phyloP scores from a whole-genome alignment of 1,284 basidiomycete genomes.

The Testicularia cyperi region DNA sequence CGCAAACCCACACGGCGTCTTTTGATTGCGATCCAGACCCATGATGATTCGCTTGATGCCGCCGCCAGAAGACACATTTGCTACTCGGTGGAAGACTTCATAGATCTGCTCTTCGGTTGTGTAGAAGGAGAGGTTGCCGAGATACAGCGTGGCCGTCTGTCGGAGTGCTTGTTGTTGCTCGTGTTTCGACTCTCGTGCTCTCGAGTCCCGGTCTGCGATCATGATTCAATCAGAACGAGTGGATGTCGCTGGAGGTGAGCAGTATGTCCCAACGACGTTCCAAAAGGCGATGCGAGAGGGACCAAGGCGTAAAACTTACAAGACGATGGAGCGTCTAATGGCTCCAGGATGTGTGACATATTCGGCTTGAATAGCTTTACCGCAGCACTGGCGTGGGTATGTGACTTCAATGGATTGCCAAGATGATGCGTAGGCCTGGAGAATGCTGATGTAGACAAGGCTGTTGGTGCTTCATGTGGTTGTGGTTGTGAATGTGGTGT shows the following conservation, averaged over 20 bases:
- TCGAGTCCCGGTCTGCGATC: slow-evolving; percentile 62
- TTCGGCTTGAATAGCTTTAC: too few species aligned
- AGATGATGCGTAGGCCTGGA: too few species aligned
- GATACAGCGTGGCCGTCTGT: slow-evolving; percentile 68
- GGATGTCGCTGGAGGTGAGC: too few species aligned
- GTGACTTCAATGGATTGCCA: too few species aligned
- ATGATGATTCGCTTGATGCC: slow-evolving; percentile 99
- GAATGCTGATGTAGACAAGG: too few species aligned
- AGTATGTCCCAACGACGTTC: slow-evolving; percentile 13
- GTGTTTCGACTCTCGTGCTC: slow-evolving; percentile 48
- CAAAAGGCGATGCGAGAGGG: too few species aligned
- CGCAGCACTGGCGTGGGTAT: too few species aligned
- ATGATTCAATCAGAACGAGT: too few species aligned
- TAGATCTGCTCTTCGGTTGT: slow-evolving; percentile 99
- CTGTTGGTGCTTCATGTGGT: too few species aligned
- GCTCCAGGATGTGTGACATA: slow-evolving; percentile 83
- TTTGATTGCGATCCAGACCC: slow-evolving; percentile 93
- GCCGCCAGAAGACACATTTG: slow-evolving; percentile 83
- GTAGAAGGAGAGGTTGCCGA: slow-evolving; percentile 66
- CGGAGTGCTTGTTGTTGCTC: slow-evolving; percentile 64
- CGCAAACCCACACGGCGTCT: slow-evolving; percentile 99
- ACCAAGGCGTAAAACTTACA: slow-evolving; percentile 69
- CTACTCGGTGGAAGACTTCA: slow-evolving; percentile 91
- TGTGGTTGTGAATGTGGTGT: too few species aligned
- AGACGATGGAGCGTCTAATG: slow-evolving; percentile 88